A percentile compares a stretch with the other conserved stretches of the same genome.
Conservation (phyloP, 2,329 filamentous ascomycete genomes). For the Ophiocordyceps australis region DNA sequence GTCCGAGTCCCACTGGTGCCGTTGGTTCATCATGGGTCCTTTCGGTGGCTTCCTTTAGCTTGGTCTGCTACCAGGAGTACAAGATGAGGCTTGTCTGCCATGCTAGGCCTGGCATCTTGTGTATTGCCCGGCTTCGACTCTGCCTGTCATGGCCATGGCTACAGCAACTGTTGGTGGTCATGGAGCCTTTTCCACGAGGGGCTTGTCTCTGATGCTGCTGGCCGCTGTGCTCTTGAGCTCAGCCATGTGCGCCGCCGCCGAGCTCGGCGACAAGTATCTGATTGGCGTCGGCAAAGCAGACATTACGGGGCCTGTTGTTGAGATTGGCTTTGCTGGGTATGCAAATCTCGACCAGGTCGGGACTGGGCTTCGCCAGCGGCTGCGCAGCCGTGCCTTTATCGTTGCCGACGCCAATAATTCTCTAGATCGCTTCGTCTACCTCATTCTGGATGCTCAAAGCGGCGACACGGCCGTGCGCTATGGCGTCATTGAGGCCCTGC, state of each 20-base stretch:
- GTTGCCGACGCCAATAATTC: slow-evolving; percentile 49
- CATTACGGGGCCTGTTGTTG: slow-evolving; percentile 60
- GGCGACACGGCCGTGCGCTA: slow-evolving; percentile 79
- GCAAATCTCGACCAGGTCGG: slow-evolving; percentile 72
- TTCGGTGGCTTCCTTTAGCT: too few relatives aligned
- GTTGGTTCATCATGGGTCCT: too few relatives aligned
- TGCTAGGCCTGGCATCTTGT: too few relatives aligned
- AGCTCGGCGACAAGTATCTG: slow-evolving; percentile 20
- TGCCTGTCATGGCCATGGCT: too few relatives aligned
- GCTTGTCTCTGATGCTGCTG: too few relatives aligned
- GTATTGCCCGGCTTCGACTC: too few relatives aligned
- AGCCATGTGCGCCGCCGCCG: not conserved
- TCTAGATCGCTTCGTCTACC: slow-evolving; percentile 62
- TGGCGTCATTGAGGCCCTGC: slow-evolving; percentile 66
- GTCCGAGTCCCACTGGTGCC: too few relatives aligned
- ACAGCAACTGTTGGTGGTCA: too few relatives aligned
- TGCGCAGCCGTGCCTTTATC: slow-evolving; percentile 83
- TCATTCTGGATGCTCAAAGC: slow-evolving; percentile 73
- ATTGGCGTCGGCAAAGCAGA: slow-evolving; percentile 39
- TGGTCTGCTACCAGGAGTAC: too few relatives aligned
- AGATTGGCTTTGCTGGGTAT: slow-evolving; percentile 85
- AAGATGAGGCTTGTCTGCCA: too few relatives aligned
- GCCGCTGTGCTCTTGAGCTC: slow-evolving; percentile 3
- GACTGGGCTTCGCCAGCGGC: slow-evolving; percentile 66
- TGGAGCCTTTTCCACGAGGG: too few relatives aligned